phyloP scores from a whole-genome alignment of 805 yeast genomes.

The Ogataea corticis region DNA sequence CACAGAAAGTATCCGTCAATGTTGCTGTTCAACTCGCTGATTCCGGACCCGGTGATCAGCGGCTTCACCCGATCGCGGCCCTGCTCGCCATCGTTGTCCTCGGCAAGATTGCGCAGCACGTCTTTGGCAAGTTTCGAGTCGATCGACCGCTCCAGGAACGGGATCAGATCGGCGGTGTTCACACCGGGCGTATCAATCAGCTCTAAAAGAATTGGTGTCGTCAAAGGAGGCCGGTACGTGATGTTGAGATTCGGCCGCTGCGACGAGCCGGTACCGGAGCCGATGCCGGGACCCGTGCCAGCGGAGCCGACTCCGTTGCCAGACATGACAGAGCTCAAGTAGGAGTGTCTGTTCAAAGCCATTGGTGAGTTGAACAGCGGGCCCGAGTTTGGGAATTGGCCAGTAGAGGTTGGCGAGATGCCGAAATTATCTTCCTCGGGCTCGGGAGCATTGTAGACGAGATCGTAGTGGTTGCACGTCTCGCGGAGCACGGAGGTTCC shows the following conservation, averaged over 20 bases:
- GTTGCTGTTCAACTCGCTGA: slow-evolving; percentile 72
- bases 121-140: slow-evolving; percentile 61
- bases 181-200: slow-evolving; percentile 76
- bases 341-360: slow-evolving; percentile 5
- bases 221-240: slow-evolving; percentile 46
- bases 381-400: slow-evolving; percentile 8
- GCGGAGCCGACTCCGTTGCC: slow-evolving; percentile 13
- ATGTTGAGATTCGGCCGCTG: slow-evolving; percentile 8
- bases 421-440: slow-evolving; percentile 16
- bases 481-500: slow-evolving; percentile 9
- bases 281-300: background rate
- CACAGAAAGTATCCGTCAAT: slow-evolving; percentile 74
- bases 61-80: slow-evolving; percentile 52
- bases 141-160: slow-evolving; percentile 71
- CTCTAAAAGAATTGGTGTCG: slow-evolving; percentile 64
- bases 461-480: slow-evolving; percentile 30
- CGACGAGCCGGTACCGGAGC: slow-evolving; percentile 1
- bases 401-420: slow-evolving; percentile 15
- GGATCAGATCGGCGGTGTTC: slow-evolving; percentile 65
- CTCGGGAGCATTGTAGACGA: slow-evolving; percentile 27
- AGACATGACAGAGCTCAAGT: slow-evolving; percentile 15
- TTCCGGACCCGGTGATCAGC: slow-evolving; percentile 73
- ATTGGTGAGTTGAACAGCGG: slow-evolving; percentile 12
- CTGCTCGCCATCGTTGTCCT: slow-evolving; percentile 33
- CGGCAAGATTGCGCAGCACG: slow-evolving; percentile 59